A percentile compares a stretch with the other conserved stretches of the same genome.
Conservation (phyloP, 1,284 basidiomycete genomes). For the Tilletia caries region DNA sequence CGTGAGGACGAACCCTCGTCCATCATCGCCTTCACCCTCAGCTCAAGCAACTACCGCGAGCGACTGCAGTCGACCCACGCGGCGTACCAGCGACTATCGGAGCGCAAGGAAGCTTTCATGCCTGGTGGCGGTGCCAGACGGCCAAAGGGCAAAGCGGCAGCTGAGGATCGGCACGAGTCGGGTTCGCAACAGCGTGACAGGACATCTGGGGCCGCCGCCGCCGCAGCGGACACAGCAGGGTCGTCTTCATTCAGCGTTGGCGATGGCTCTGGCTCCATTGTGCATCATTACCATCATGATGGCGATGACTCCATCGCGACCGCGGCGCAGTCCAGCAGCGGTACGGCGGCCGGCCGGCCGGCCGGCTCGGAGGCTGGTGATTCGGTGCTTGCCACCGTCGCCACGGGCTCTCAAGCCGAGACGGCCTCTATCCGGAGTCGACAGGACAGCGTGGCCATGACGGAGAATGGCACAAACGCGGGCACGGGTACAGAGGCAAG, state of each 20-base stretch:
- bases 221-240: no score
- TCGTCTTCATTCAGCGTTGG: background rate
- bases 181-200: no score
- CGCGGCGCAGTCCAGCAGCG: background rate
- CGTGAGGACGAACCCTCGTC: slow-evolving; percentile 97
- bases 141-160: no score
- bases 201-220: no score
- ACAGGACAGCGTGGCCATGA: background rate
- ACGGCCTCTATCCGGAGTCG: slow-evolving; percentile 7
- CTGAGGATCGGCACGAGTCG: no score
- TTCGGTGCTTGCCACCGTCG: background rate
- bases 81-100: slow-evolving; percentile 17
- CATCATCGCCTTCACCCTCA: slow-evolving; percentile 91
- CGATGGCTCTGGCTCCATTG: background rate
- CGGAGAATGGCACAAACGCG: background rate
- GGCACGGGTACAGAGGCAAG: background rate
- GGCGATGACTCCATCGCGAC: background rate
- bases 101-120: slow-evolving; percentile 63
- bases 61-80: slow-evolving; percentile 28
- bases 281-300: background rate
- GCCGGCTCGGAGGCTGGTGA: no score
- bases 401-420: background rate
- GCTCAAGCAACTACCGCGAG: slow-evolving; percentile 72
- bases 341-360: background rate
- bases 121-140: slow-evolving; percentile 56